Base-by-base conservation (phyloP, 306 rosid genomes). In the Ochetophila trinervis region DNA sequence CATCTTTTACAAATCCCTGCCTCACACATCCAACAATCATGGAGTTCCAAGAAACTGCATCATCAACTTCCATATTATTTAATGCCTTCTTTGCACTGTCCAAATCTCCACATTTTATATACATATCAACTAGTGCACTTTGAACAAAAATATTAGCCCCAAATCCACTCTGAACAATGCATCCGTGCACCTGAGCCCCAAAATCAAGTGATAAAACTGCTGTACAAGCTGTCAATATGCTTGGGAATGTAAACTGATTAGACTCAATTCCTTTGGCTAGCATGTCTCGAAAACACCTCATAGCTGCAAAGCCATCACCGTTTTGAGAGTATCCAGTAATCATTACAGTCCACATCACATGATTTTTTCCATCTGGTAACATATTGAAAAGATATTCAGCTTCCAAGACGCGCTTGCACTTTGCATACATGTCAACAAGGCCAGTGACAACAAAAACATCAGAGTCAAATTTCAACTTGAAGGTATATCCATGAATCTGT, bases 381-480 rank as follows among this genome's bases (percentile, higher is more conserved):
- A 77, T 68, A 59, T 67, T 62, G 54, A 89, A 89, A 27, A 89
- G 84, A 69, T 61, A 52, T 72, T 84, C 97, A 4, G 91, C 98
- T 65, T 93, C 83, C 5, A 64, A 70, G 68, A 89, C 23, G 65
- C 74, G 60, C 78, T 73, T 84, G 77, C 97, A 87, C 84, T 89
- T 93, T 19, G 93, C 83, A 76, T 93, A 87, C 94, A 87, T 86
- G 76, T 93, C 97, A 60, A 93, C 90, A 62, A 93, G 92, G 62
- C 89, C 88, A 51, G 94, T 87, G 73, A 84, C 77, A 59, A 85
- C 94, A 72, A 74, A 83, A 22, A 70, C 78, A 75, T 81, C 79
- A 3, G 67, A 70, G 18, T 81, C 88, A 66, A 87, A 83, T 52
- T 80, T 75, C 56, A 68, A 70, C 77, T 84, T 93, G 3, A 78